phyloP scores from a whole-genome alignment of 2,329 filamentous ascomycete genomes.

The Cordyceps cateniannulata region DNA sequence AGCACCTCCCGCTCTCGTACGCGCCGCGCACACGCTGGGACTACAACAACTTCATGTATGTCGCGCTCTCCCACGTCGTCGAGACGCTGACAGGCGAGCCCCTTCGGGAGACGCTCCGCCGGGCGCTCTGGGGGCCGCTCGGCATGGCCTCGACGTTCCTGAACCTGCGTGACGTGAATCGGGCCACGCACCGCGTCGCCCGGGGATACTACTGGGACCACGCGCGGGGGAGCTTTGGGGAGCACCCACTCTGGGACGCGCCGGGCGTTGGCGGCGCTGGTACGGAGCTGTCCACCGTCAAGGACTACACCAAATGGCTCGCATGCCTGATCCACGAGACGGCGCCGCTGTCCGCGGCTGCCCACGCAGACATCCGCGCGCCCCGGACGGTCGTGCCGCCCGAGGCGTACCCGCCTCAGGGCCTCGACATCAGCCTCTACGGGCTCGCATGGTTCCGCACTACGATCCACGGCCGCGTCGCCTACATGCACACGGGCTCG shows the following conservation, averaged over 20 bases:
- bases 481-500: conserved; percentile 25
- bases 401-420: conserved; percentile 15
- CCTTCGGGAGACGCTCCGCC: conserved; percentile 34
- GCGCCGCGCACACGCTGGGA: conserved; percentile 39
- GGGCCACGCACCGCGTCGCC: conserved; percentile 27
- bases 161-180: conserved; percentile 21
- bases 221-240: conserved; percentile 16
- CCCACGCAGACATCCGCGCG: conserved; percentile 23
- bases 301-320: conserved; percentile 48
- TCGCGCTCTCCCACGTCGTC: conserved; percentile 36
- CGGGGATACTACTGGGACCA: conserved; percentile 36
- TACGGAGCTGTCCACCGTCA: conserved; percentile 37
- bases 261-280: conserved; percentile 34
- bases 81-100: conserved; percentile 32
- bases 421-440: conserved; percentile 17
- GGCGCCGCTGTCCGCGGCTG: conserved; percentile 19
- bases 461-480: conserved; percentile 21
- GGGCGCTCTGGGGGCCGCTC: conserved; percentile 39
- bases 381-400: conserved; percentile 24
- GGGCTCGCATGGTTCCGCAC: conserved; percentile 24
- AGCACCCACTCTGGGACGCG: conserved; percentile 22
- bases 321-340: conserved; percentile 35
- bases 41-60: conserved; percentile 48
- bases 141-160: conserved; percentile 39
- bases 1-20: conserved; percentile 36